Percentiles rank a stretch among this genome's conserved stretches.
These are phyloP conservation scores for Penicillium sp. DNA, from an alignment of 2,329 filamentous ascomycete species.

Conservation along the genomic window DNA sequence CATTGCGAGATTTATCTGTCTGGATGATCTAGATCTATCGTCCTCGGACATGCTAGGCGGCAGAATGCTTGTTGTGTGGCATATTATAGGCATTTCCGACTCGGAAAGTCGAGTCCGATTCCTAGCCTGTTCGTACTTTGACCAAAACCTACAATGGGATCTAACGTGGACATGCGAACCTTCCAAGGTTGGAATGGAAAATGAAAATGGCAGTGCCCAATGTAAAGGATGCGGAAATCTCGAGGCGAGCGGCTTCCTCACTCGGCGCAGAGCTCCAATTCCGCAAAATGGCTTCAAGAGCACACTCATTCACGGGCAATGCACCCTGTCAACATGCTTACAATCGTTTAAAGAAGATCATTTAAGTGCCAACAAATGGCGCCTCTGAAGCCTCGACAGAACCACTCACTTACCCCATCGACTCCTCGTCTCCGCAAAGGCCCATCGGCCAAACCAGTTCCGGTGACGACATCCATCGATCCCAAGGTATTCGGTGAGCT, in stretches of 20 bases:
- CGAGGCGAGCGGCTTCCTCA: neutral
- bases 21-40: too few relatives aligned
- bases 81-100: too few relatives aligned
- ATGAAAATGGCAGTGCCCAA: neutral
- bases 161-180: too few relatives aligned
- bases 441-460: conserved; percentile 13
- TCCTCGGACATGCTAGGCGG: too few relatives aligned
- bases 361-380: conserved; percentile 24
- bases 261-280: neutral
- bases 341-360: neutral
- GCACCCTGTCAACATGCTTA: neutral
- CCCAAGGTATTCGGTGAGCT: conserved; percentile 33
- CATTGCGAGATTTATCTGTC: too few relatives aligned
- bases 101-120: too few relatives aligned
- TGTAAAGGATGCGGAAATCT: neutral
- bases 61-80: too few relatives aligned
- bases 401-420: conserved; percentile 22
- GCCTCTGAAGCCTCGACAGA: conserved; percentile 28
- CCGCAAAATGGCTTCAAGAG: neutral
- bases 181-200: neutral
- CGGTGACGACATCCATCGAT: conserved; percentile 28
- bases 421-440: conserved; percentile 27
- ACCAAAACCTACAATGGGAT: too few relatives aligned
- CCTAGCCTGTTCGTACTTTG: too few relatives aligned
- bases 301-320: neutral